Evolutionary conservation across 1,139 yeast genomes (phyloP).

Genomic region (Zygosaccharomyces sapae): DNA sequence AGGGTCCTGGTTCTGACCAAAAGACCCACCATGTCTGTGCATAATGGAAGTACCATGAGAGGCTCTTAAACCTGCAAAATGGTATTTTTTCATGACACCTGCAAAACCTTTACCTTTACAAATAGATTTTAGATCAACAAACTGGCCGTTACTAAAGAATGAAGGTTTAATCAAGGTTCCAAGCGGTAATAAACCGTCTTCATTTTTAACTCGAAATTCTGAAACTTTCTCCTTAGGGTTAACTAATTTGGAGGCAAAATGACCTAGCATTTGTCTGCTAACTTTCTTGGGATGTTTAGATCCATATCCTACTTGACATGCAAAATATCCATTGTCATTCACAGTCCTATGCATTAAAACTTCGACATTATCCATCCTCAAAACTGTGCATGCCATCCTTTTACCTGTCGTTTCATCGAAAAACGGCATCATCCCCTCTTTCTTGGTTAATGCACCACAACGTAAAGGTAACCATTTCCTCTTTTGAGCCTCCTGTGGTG

Average conservation of each 20-base stretch:
- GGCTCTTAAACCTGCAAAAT: constrained; percentile 86
- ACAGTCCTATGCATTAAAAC: constrained; percentile 69
- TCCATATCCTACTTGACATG: constrained; percentile 88
- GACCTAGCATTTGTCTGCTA: constrained; percentile 65
- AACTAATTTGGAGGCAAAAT: constrained; percentile 73
- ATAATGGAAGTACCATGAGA: constrained; percentile 94
- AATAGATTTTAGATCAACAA: constrained; percentile 71
- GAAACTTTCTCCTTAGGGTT: constrained; percentile 73
- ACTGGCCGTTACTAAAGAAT: constrained; percentile 78
- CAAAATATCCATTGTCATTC: constrained; percentile 70
- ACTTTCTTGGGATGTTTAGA: constrained; percentile 60
- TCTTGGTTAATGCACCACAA: constrained; percentile 79
- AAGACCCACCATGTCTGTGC: constrained; percentile 96
- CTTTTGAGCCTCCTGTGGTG: constrained; percentile 52
- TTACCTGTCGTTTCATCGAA: constrained; percentile 64
- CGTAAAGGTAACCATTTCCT: constrained; percentile 69
- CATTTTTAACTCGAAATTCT: constrained; percentile 75
- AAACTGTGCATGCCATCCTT: constrained; percentile 73
- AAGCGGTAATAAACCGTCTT: constrained; percentile 61
- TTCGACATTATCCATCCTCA: constrained; percentile 85
- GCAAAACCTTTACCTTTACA: constrained; percentile 96
- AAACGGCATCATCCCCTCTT: constrained; percentile 88
- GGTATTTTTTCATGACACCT: constrained; percentile 97
- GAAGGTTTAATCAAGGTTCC: constrained; percentile 82
- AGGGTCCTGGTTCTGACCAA: constrained; percentile 92